A percentile compares a stretch with the other conserved stretches of the same genome.
Evolutionary conservation across 139 green algal genomes (phyloP).

Genomic region (Asterochloris erici): DNA sequence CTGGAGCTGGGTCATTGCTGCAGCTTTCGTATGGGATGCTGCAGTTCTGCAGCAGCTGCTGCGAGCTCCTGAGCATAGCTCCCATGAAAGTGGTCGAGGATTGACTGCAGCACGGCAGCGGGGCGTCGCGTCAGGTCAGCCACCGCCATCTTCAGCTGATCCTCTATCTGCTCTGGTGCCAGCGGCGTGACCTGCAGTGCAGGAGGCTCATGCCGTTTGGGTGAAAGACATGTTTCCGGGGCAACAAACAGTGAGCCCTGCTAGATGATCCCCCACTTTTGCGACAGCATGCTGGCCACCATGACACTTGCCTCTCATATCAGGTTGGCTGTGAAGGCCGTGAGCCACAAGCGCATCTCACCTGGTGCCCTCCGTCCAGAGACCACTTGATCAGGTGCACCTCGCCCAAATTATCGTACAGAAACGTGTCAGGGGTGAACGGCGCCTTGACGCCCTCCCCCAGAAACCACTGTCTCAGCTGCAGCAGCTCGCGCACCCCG

Average conservation of each 20-base stretch:
- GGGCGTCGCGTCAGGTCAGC: conserved; percentile 18
- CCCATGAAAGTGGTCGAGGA: conserved; percentile 64
- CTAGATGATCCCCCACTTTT: neutral
- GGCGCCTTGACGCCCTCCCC: conserved; percentile 23
- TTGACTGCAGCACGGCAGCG: conserved; percentile 34
- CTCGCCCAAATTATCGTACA: conserved; percentile 50
- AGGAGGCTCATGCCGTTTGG: too few relatives aligned
- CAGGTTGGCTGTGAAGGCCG: too few relatives aligned
- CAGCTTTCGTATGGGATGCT: too few relatives aligned
- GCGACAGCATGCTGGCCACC: neutral
- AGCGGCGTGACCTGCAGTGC: conserved; percentile 25
- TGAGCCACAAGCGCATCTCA: neutral
- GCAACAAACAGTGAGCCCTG: neutral
- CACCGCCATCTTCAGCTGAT: conserved; percentile 34
- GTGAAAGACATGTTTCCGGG: neutral
- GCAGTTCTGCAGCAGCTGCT: conserved; percentile 38
- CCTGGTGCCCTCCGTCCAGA: conserved; percentile 16
- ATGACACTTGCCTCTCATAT: too few relatives aligned
- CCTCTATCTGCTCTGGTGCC: conserved; percentile 21
- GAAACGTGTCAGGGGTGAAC: conserved; percentile 43
- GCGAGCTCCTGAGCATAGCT: conserved; percentile 61
- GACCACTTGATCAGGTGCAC: conserved; percentile 49
- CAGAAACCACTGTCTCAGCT: conserved; percentile 34
- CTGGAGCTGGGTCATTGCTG: too few relatives aligned
- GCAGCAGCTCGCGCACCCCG: conserved; percentile 35